These are phyloP conservation scores for Protoeuglena noctilucae DNA, from an alignment of 139 green algal genomes.

Conservation along the genomic window DNA sequence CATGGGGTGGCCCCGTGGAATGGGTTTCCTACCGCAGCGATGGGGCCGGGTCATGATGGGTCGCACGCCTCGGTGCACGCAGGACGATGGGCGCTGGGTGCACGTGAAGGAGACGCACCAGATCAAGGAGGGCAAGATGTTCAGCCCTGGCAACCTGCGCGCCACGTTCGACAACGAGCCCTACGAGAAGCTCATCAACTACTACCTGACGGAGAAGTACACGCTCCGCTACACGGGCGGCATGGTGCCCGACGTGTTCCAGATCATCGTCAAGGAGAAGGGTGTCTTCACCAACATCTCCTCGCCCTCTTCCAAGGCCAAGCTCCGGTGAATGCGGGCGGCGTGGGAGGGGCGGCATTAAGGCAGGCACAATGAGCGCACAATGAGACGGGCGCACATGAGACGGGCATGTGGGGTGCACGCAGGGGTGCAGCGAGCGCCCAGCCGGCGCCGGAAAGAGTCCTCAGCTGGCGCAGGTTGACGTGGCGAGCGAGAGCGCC, in stretches of 20 bases:
- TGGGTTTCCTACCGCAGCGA: too few species aligned
- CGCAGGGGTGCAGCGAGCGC: too few species aligned
- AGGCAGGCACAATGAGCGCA: too few species aligned
- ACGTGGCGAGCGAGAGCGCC: too few species aligned
- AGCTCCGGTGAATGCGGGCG: conserved; percentile 73
- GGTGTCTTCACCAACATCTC: conserved; percentile 88
- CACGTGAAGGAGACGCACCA: conserved; percentile 84
- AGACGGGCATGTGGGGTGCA: too few species aligned
- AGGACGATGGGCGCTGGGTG: conserved; percentile 90
- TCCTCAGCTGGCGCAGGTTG: too few species aligned
- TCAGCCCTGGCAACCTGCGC: conserved; percentile 84
- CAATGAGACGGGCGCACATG: too few species aligned
- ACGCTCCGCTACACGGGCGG: conserved; percentile 87
- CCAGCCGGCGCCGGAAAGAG: too few species aligned
- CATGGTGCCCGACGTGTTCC: conserved; percentile 91
- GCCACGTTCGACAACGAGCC: conserved; percentile 86
- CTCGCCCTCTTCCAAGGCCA: conserved; percentile 84
- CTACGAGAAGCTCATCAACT: conserved; percentile 75
- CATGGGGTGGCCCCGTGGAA: too few species aligned
- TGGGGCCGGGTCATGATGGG: too few species aligned
- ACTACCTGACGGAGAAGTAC: conserved; percentile 91
- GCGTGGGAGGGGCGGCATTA: too few species aligned
- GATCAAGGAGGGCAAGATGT: conserved; percentile 89
- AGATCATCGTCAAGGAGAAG: conserved; percentile 92
- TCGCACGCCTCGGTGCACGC: too few species aligned